A percentile compares a stretch with the other conserved stretches of the same genome.
phyloP scores from a whole-genome alignment of 176 grass and related monocot species.

The Cocos nucifera region DNA sequence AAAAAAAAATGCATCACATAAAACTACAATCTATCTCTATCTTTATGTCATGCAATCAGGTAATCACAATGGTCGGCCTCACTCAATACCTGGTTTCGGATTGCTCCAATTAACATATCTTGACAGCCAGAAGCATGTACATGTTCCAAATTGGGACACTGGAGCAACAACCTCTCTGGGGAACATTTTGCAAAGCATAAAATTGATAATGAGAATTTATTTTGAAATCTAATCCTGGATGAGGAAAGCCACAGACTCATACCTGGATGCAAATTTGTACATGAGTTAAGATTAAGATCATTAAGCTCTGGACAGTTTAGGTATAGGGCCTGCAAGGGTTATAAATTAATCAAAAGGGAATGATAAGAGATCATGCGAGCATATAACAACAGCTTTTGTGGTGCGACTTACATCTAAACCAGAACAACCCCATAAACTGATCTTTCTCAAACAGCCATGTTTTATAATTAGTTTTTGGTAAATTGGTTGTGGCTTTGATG shows the following conservation, averaged over 20 bases:
- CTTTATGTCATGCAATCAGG: too few species aligned
- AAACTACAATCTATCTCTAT: too few species aligned
- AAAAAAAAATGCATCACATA: too few species aligned
- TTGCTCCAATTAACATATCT: conserved; percentile 83
- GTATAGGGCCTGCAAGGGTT: conserved; percentile 40
- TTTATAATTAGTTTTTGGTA: conserved; percentile 82
- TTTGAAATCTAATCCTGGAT: too few species aligned
- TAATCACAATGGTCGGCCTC: too few species aligned
- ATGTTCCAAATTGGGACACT: conserved; percentile 72
- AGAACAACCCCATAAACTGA: conserved; percentile 90
- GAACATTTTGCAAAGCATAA: neutral
- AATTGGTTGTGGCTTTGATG: conserved; percentile 17
- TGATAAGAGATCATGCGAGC: too few species aligned
- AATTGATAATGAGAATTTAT: neutral
- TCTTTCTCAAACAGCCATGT: conserved; percentile 53
- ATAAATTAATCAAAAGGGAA: too few species aligned
- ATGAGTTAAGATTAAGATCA: conserved; percentile 88
- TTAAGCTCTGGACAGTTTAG: conserved; percentile 77
- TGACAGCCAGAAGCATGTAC: conserved; percentile 64
- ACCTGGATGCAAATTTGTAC: conserved; percentile 92
- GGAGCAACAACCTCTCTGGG: conserved; percentile 76
- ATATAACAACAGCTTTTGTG: neutral
- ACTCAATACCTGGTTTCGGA: conserved; percentile 70
- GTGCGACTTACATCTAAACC: conserved; percentile 49
- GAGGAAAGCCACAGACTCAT: neutral